Conservation (phyloP, 73 alveolate species). For the Paramecium pentaurelia region DNA sequence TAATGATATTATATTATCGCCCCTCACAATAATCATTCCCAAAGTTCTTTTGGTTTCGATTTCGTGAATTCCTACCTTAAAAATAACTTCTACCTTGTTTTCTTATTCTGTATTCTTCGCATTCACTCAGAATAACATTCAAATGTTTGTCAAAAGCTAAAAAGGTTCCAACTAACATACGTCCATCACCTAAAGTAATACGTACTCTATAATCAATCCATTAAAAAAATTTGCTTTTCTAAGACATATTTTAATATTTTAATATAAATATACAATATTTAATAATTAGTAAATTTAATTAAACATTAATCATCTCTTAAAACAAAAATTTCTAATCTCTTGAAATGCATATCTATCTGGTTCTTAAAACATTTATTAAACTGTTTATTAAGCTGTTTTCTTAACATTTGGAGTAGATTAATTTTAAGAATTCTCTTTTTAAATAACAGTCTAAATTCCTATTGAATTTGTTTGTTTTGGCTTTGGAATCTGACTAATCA, state of each 20-base stretch:
- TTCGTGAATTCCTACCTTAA: constrained; percentile 54
- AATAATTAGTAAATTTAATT: not conserved
- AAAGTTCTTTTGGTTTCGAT: constrained; percentile 68
- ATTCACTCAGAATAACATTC: constrained; percentile 97
- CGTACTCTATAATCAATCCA: constrained; percentile 99
- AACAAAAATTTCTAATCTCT: constrained; percentile 12
- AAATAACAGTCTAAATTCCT: not conserved
- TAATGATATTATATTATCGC: constrained; percentile 97
- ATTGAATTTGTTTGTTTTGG: not conserved
- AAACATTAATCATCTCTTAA: not conserved
- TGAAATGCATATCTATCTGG: constrained; percentile 38
- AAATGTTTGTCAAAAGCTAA: constrained; percentile 97
- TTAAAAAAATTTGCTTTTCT: constrained; percentile 87
- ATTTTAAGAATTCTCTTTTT: not conserved
- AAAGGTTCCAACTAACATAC: constrained; percentile 94
- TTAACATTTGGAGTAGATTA: not conserved
- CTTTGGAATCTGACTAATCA: not conserved
- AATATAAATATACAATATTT: not conserved
- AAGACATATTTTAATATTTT: constrained; percentile 45
- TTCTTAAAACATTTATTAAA: not conserved
- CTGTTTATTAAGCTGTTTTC: not conserved
- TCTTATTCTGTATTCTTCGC: constrained; percentile 96
- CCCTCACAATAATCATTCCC: constrained; percentile 71
- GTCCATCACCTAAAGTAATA: constrained; percentile 87
- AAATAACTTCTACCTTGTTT: not conserved